Conservation (phyloP, 1,284 basidiomycete species). For the Cryptococcus floricola region DNA sequence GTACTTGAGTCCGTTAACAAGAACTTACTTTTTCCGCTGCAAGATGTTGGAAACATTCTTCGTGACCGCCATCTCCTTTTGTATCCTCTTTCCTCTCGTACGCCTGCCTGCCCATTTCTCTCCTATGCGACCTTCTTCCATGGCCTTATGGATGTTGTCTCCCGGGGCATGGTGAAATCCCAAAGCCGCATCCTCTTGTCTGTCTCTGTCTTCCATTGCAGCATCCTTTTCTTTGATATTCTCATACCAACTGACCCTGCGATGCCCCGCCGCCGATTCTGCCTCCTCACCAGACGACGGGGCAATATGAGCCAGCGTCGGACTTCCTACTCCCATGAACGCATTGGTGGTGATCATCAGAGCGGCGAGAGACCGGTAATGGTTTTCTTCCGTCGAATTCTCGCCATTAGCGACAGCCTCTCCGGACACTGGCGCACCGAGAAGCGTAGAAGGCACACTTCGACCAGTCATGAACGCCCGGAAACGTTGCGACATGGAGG, state of each 20-base stretch:
- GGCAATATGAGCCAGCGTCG: conserved; percentile 23
- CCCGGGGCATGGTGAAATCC: background rate
- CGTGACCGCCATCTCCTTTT: conserved; percentile 31
- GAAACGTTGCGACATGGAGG: conserved; percentile 19
- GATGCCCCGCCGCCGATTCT: conserved; percentile 22
- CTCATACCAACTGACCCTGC: conserved; percentile 29
- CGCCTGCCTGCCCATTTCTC: conserved; percentile 3
- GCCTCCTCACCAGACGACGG: conserved; percentile 26
- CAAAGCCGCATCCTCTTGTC: conserved; percentile 9
- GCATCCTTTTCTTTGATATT: conserved; percentile 13
- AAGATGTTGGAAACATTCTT: conserved; percentile 30
- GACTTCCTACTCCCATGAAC: conserved; percentile 20
- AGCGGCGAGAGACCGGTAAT: conserved; percentile 26
- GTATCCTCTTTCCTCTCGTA: conserved; percentile 24
- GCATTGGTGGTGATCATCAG: conserved; percentile 26
- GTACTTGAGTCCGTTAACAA: background rate
- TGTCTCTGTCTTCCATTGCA: conserved; percentile 12
- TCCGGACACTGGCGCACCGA: conserved; percentile 4
- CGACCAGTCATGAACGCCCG: conserved; percentile 6
- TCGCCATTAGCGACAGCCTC: background rate
- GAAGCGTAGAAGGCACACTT: conserved; percentile 10
- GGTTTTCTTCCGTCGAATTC: background rate
- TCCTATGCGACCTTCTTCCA: conserved; percentile 11
- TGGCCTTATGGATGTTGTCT: conserved; percentile 6
- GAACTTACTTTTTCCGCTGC: conserved; percentile 26